A percentile compares a stretch with the other conserved stretches of the same genome.
Conservation (phyloP, 106 monocot species). For the Amphibolis antarctica region DNA sequence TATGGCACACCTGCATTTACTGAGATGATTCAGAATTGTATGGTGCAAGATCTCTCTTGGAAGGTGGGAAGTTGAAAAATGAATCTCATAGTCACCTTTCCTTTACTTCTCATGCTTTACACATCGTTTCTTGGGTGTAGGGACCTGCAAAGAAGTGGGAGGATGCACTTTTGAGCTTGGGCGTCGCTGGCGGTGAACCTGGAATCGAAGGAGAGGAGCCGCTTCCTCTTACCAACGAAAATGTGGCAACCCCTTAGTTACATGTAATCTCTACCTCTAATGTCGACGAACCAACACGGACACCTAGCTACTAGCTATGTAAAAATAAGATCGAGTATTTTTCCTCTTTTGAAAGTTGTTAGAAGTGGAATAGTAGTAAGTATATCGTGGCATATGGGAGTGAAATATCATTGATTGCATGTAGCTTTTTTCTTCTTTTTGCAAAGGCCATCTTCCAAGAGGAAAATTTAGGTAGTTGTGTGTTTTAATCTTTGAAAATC, state of each 20-base stretch:
- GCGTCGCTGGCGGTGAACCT: neutral
- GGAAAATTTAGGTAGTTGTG: too few species aligned
- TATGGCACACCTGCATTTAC: constrained; percentile 42
- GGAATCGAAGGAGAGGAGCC: constrained; percentile 47
- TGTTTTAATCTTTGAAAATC: too few species aligned
- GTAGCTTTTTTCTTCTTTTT: too few species aligned
- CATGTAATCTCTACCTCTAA: too few species aligned
- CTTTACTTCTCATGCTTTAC: neutral
- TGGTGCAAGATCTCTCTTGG: constrained; percentile 92
- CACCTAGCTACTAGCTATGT: too few species aligned
- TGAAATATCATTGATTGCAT: too few species aligned
- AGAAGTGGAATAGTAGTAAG: too few species aligned
- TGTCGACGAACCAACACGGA: too few species aligned
- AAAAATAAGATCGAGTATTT: too few species aligned
- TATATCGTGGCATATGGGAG: too few species aligned
- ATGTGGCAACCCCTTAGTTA: constrained; percentile 8
- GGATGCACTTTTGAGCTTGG: constrained; percentile 31
- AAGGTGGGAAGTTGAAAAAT: constrained; percentile 31
- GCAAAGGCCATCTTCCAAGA: too few species aligned
- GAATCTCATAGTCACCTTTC: neutral
- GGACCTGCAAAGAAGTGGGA: constrained; percentile 87
- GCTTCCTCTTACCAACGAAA: constrained; percentile 12
- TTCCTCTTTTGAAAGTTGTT: too few species aligned
- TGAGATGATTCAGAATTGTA: constrained; percentile 80
- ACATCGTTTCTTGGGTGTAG: constrained; percentile 17